Evolutionary conservation across 768 basidiomycete species (phyloP).

Genomic region (Suillus plorans): DNA sequence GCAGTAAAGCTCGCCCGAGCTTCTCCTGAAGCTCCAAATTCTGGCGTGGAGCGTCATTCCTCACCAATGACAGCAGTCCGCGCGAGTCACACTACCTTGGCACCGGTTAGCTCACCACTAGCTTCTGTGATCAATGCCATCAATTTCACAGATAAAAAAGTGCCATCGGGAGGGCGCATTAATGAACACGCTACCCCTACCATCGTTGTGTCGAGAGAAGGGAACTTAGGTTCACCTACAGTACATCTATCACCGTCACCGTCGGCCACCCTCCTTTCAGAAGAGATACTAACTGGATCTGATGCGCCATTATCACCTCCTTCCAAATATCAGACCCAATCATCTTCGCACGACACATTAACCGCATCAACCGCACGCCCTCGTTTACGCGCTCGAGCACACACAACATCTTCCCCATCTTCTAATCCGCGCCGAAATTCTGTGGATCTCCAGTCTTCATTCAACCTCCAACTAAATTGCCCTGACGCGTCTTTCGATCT

Average conservation of each 20-base stretch:
- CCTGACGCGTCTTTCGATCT: slow-evolving; percentile 35
- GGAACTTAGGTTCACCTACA: slow-evolving; percentile 3
- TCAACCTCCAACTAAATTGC: slow-evolving; percentile 33
- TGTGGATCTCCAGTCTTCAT: slow-evolving; percentile 35
- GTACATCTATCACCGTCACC: slow-evolving; percentile 6
- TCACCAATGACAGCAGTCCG: slow-evolving; percentile 9
- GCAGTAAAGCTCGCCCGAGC: slow-evolving; percentile 3
- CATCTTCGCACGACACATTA: slow-evolving; percentile 1
- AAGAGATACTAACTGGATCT: neutral
- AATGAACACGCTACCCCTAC: neutral
- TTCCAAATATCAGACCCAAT: neutral
- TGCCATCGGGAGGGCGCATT: neutral
- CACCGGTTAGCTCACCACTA: slow-evolving; percentile 25
- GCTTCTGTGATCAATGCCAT: slow-evolving; percentile 31
- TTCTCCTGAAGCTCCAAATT: neutral
- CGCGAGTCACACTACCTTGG: slow-evolving; percentile 5
- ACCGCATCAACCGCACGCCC: slow-evolving; percentile 12
- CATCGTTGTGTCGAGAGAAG: slow-evolving; percentile 7
- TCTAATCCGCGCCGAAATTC: slow-evolving; percentile 28
- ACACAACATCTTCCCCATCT: slow-evolving; percentile 3
- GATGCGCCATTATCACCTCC: slow-evolving; percentile 2
- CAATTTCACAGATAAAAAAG: slow-evolving; percentile 16
- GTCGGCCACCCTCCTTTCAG: slow-evolving; percentile 9
- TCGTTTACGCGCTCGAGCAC: slow-evolving; percentile 13
- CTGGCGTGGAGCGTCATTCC: neutral